Evolutionary conservation across 352 stramenopile genomes (phyloP).

Genomic region (Peronospora farinosa): DNA sequence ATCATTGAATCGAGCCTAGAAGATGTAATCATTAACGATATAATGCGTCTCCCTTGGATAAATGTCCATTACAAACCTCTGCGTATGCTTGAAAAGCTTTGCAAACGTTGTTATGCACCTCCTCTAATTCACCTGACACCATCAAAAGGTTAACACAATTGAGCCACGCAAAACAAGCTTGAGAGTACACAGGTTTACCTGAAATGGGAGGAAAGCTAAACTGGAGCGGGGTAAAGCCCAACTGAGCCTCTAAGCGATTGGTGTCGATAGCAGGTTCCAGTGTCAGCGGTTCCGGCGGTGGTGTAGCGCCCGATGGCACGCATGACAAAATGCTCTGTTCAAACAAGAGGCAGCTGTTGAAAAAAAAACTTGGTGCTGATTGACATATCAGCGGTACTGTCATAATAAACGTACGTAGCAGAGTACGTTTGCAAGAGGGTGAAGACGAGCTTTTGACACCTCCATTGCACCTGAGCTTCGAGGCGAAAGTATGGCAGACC

Average conservation of each 20-base stretch:
- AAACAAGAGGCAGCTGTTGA: slow-evolving; percentile 3
- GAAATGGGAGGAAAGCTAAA: slow-evolving; percentile 46
- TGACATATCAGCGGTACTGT: neutral
- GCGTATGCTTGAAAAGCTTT: slow-evolving; percentile 64
- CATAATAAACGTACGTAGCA: slow-evolving; percentile 40
- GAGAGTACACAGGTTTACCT: slow-evolving; percentile 9
- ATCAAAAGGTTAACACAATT: neutral
- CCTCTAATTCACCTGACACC: slow-evolving; percentile 31
- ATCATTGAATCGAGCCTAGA: slow-evolving; percentile 49
- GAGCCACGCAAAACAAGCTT: neutral
- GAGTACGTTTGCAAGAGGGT: slow-evolving; percentile 46
- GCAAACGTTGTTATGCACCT: slow-evolving; percentile 49
- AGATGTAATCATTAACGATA: too few species aligned
- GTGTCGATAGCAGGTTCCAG: slow-evolving; percentile 35
- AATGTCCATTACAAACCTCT: slow-evolving; percentile 34
- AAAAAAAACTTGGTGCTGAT: slow-evolving; percentile 1
- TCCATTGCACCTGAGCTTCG: slow-evolving; percentile 17
- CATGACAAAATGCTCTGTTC: slow-evolving; percentile 56
- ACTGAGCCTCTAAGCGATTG: slow-evolving; percentile 30
- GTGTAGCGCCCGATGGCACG: slow-evolving; percentile 25
- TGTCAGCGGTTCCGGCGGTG: slow-evolving; percentile 16
- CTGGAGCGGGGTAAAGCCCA: slow-evolving; percentile 41
- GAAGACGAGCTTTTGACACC: slow-evolving; percentile 26
- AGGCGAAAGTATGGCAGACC: slow-evolving; percentile 30
- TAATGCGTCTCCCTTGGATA: neutral